phyloP scores from a whole-genome alignment of 75 land plant species.

The Cryptomeria japonica region DNA sequence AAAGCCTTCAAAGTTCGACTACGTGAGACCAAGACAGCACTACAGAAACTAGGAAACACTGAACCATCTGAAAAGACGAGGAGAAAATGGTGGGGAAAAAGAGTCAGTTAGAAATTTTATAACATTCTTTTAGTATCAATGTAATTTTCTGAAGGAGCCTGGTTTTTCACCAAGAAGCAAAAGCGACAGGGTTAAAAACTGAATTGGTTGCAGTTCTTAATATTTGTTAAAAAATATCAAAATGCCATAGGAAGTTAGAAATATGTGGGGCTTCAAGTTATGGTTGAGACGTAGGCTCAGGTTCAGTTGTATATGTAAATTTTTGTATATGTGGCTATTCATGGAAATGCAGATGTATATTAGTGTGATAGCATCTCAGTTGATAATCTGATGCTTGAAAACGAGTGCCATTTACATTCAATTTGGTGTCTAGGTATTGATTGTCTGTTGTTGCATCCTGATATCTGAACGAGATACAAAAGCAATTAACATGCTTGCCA shows the following conservation, averaged over 20 bases:
- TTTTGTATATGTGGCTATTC: not conserved
- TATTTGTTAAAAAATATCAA: not conserved
- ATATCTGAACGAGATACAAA: not conserved
- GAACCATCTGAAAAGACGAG: constrained; percentile 42
- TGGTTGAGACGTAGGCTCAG: not conserved
- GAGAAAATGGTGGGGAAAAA: constrained; percentile 86
- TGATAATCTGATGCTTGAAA: not conserved
- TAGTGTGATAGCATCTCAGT: not conserved
- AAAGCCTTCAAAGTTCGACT: constrained; percentile 67
- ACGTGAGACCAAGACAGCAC: constrained; percentile 78
- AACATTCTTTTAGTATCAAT: not conserved
- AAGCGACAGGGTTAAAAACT: not conserved
- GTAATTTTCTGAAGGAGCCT: not conserved
- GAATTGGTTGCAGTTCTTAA: not conserved
- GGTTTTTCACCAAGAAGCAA: not conserved
- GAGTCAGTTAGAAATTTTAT: constrained; percentile 18
- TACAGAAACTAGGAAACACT: constrained; percentile 66
- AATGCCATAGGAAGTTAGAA: not conserved
- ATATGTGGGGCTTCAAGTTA: not conserved
- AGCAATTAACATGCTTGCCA: not conserved
- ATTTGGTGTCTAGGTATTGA: not conserved
- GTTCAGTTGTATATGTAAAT: not conserved
- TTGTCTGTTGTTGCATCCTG: not conserved
- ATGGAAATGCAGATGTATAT: not conserved
- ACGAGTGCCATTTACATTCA: not conserved